Base-by-base conservation (phyloP, 2,329 filamentous ascomycete species). In the Colletotrichum tropicicola region DNA sequence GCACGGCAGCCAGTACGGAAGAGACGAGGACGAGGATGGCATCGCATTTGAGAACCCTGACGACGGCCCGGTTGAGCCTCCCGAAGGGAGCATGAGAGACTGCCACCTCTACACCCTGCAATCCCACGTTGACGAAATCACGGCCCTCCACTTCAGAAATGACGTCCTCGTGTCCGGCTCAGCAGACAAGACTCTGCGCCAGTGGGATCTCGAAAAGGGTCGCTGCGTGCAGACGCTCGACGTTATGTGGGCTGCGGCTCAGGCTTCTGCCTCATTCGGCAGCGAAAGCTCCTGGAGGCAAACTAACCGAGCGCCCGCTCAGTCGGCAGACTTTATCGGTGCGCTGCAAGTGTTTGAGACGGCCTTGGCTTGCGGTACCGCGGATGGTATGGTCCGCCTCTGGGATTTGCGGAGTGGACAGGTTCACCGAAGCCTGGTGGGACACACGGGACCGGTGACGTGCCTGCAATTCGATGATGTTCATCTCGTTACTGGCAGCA, bases 181-280 rank as follows among this genome's bases (percentile, higher is more conserved):
- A 7, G 92, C 96, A 1, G 96, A 99, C 81, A 99, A 99, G 84
- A 99, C 96, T 1, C 83, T 99, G 59, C 90, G 96, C 45, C 96
- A 99, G 77, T 99, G 96, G 96, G 96, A 99, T 82, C 85, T 99
- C 52, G 92, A 95, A 72, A 98, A 94, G 76, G 96, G 96, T n/a
- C 91, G 96, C 51, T 98, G 96, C 77, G 92, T 99, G 57, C 96
- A 99, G 79, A 99, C 96, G 3, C 83, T 99, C 51, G 96, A 99
- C 78, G 95, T 99, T 6, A 92, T 99, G 76, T 99, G 96, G 96
- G 96, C 96, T 9, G 94, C 96, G 5, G 94, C 96, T 3, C 94
- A 98, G 80, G 93, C 93, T 12, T 92, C 90, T 9, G 88, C 90
- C 39, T 90, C 87, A 5, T 85, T 92, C 59, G 85, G 85, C 53